Conservation (phyloP, 2,329 filamentous ascomycete species). For the Coniochaeta sp. region DNA sequence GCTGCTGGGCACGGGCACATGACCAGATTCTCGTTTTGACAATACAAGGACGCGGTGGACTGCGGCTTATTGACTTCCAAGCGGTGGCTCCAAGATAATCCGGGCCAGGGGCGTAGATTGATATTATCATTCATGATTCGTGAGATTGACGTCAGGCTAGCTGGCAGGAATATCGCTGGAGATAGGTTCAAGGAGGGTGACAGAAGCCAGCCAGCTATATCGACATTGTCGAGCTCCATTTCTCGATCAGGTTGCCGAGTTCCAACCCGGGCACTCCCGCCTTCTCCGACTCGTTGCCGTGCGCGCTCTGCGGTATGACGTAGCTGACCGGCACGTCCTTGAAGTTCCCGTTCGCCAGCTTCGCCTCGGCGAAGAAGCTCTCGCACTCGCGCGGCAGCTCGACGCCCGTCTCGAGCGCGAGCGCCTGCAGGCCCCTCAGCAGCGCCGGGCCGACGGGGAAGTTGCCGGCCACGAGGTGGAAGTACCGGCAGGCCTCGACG, state of each 20-base stretch:
- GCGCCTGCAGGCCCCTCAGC: not conserved
- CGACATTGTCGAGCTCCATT: conserved; percentile 1
- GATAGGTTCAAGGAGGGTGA: no score
- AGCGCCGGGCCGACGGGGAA: conserved; percentile 1
- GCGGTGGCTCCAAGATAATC: not conserved
- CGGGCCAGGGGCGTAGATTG: not conserved
- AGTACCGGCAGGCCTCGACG: not conserved
- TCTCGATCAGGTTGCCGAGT: conserved; percentile 1
- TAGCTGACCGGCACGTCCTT: not conserved
- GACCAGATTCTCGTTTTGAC: not conserved
- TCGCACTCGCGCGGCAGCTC: not conserved
- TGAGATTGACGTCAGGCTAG: not conserved
- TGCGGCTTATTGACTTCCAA: not conserved
- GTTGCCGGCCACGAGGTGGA: not conserved
- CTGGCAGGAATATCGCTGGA: not conserved
- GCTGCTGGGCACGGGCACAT: not conserved
- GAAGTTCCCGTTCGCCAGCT: not conserved
- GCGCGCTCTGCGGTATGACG: not conserved
- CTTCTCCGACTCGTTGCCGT: not conserved
- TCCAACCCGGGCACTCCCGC: not conserved
- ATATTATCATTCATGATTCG: not conserved
- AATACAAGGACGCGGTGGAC: no score
- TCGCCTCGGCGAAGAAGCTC: not conserved
- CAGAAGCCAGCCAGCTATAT: not conserved
- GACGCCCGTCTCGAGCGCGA: not conserved